phyloP scores from a whole-genome alignment of 306 rosid genomes.

The Prunus salicina region DNA sequence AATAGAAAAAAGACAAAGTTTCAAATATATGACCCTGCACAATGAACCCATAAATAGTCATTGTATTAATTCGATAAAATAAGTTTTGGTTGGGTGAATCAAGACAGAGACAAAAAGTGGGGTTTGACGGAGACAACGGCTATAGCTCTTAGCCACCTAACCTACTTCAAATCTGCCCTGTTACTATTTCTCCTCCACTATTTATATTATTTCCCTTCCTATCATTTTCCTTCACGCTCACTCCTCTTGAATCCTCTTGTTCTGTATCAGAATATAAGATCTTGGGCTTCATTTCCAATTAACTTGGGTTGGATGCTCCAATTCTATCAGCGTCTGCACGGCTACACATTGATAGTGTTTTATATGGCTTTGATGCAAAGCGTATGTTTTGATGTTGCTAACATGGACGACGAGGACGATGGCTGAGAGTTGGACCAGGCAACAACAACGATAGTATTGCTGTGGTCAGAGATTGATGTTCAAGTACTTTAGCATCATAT shows the following conservation, averaged over 20 bases:
- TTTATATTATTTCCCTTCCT: no score
- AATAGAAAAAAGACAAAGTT: background rate
- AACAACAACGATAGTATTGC: no score
- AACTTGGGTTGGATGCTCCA: background rate
- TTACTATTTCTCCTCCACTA: background rate
- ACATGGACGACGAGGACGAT: no score
- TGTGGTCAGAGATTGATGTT: background rate
- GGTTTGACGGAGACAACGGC: background rate
- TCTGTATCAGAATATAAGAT: background rate
- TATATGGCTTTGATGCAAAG: background rate
- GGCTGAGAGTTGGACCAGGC: no score
- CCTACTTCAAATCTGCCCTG: background rate
- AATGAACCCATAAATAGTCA: background rate
- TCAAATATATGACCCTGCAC: background rate
- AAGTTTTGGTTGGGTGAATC: background rate
- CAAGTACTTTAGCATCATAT: background rate
- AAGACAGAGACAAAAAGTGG: background rate
- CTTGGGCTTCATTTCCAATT: background rate
- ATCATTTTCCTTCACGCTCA: background rate
- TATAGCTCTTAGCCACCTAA: background rate
- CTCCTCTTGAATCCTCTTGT: background rate
- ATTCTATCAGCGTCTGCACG: background rate
- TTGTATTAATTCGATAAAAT: background rate
- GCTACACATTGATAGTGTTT: background rate
- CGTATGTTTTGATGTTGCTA: background rate